Evolutionary conservation across 148 eudicot genomes (phyloP).

Genomic region (Salicornia ramosissima): DNA sequence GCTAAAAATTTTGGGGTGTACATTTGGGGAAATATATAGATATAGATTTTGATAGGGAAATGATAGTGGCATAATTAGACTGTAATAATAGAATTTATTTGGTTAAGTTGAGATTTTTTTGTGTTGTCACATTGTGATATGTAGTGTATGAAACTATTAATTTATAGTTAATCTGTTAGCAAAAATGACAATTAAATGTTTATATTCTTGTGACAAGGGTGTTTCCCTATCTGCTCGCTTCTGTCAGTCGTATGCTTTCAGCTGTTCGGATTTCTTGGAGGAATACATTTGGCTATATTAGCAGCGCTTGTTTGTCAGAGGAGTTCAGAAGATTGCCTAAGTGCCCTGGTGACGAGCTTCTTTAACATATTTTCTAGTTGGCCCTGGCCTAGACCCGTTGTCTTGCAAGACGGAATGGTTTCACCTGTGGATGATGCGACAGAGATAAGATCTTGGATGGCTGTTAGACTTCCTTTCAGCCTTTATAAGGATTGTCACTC

Average conservation of each 20-base stretch:
- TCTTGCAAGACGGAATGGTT: conserved; percentile 31
- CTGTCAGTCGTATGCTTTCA: conserved; percentile 21
- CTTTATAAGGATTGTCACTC: no score
- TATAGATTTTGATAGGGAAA: no score
- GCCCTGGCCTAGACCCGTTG: conserved; percentile 58
- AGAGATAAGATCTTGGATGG: conserved; percentile 33
- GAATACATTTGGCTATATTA: conserved; percentile 55
- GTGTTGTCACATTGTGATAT: no score
- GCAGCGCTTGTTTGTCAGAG: conserved; percentile 45
- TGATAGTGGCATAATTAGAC: no score
- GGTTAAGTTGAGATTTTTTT: no score
- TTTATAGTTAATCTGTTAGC: no score
- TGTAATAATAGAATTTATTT: no score
- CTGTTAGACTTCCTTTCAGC: conserved; percentile 45
- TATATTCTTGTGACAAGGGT: background rate
- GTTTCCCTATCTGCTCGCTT: background rate
- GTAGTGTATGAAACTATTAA: no score
- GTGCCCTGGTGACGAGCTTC: conserved; percentile 32
- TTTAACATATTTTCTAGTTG: conserved; percentile 45
- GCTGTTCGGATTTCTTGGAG: conserved; percentile 53
- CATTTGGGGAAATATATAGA: no score
- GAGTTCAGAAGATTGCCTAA: conserved; percentile 44
- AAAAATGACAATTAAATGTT: no score
- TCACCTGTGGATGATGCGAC: conserved; percentile 8
- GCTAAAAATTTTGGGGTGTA: no score